Evolutionary conservation across 225 moss, liverwort and hornwort genomes (phyloP), one percentile per base, ranked within the genome.

Genomic region (Polytrichum formosum): DNA sequence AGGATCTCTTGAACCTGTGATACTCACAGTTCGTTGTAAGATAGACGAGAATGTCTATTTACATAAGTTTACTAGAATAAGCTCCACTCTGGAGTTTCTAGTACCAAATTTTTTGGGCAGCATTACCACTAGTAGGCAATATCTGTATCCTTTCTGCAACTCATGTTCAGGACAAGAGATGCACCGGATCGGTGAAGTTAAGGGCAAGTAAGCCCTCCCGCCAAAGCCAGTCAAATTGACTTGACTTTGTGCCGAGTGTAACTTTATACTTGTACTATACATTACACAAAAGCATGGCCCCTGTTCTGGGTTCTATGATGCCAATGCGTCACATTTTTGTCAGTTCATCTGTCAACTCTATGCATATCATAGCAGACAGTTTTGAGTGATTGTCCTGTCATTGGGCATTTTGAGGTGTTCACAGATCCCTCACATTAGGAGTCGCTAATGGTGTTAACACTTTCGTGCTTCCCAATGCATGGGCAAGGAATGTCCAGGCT

Each of bases 211-310:
- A n/a, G 22, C 22, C 46, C 46, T 22, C n/a, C 22, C 2, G 67
- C 53, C 23, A 10, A 13, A 46, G 54, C 46, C 67, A 21, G 25
- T 67, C 67, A 67, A n/a, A 67, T 67, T 67, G 67, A 46, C 46
- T 46, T 16, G 4, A 54, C 26, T 20, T 25, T 21, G 23, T 53
- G 53, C 46, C 13, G 22, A 67, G 73, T 82, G 82, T 82, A 85
- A 67, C 56, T 28, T 77, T 72, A 64, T 66, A 74, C 69, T 21
- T 85, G 85, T 85, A 82, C 59, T 67, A 85, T 85, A 55, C 67
- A 61, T 64, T 75, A 84, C 55, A 75, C 70, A 70, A 64, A 61
- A 29, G 27, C 75, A 70, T 54, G 72, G 77, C 80, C 84, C 80
- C 65, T 66, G 75, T 37, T 63, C 35, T 69, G 74, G 72, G 84